Evolutionary conservation across 2,329 filamentous ascomycete genomes (phyloP), one percentile per base, ranked within the genome.

Genomic region (Botrytis paeoniae): DNA sequence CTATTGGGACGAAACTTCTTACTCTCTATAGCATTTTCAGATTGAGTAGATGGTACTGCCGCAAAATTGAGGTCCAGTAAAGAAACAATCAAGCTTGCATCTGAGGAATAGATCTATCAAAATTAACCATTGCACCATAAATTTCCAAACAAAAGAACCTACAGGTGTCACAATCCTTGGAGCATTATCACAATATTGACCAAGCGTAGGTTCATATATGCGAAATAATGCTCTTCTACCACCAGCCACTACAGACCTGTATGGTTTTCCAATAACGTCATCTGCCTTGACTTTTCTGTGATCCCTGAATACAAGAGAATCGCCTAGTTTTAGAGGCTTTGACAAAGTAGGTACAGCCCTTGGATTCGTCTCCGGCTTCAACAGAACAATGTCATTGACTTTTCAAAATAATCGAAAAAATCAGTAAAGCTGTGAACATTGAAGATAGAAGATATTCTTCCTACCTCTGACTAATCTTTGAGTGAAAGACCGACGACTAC

Each of bases 141-240:
- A 57, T 54, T 20, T 35, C 7, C 43, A 62, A 7, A 45, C n/a
- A 4, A 72, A 39, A 20, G 25, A 35, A 81, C 86, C 80, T 84
- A 92, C 89, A 78, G 93, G 93, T 71, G 93, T 95, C n/a, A 94
- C 93, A 22, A 91, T 81, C 73, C 93, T 88, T 76, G 87, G 87
- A 91, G 83, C 64, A 88, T 85, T 70, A 94, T 88, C 65, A 69
- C 65, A 69, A 82, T 95, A 95, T 81, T 94, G 90, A 65, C 90
- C 90, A 73, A 96, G 83, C 0, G 90, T 91, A 25, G 92, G 91
- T 75, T 89, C 87, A 71, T 88, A 86, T 59, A 93, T 76, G 37
- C 77, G 75, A 72, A 78, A 82, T 39, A 74, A 60, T 12, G 69
- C 57, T 32, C 75, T 73, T 73, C 77, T 78, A 48, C 70, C 75